These are phyloP conservation scores for Meyerozyma guilliermondii DNA, from an alignment of 1,139 yeast species.

Conservation along the genomic window DNA sequence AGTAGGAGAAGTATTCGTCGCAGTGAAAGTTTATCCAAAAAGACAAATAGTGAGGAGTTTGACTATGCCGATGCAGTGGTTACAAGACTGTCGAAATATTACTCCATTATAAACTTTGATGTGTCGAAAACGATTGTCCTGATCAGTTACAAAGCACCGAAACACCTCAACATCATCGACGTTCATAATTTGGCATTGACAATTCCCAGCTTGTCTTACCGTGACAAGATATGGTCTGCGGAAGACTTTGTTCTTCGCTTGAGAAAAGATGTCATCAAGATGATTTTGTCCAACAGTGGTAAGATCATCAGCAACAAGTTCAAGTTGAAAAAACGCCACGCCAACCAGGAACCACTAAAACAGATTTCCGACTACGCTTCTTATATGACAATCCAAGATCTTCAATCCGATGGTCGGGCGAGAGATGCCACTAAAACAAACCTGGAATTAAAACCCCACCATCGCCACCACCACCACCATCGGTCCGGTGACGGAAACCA, in stretches of 20 bases:
- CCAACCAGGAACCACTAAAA: slow-evolving; percentile 33
- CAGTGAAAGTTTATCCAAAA: neutral
- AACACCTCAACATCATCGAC: slow-evolving; percentile 60
- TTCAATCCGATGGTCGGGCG: slow-evolving; percentile 28
- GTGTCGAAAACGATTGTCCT: slow-evolving; percentile 51
- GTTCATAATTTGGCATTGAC: slow-evolving; percentile 63
- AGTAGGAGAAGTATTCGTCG: neutral
- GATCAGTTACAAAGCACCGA: slow-evolving; percentile 75
- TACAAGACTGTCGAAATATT: slow-evolving; percentile 59
- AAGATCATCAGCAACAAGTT: slow-evolving; percentile 76
- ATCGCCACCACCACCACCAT: neutral
- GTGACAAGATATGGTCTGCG: slow-evolving; percentile 72
- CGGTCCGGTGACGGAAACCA: neutral
- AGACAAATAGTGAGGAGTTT: slow-evolving; percentile 9
- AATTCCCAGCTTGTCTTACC: slow-evolving; percentile 61
- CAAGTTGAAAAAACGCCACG: slow-evolving; percentile 29
- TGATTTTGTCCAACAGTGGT: slow-evolving; percentile 72
- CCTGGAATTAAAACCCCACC: neutral
- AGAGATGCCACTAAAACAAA: slow-evolving; percentile 16
- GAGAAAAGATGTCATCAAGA: slow-evolving; percentile 63
- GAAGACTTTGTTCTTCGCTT: slow-evolving; percentile 64
- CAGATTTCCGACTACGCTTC: slow-evolving; percentile 39
- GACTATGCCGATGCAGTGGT: slow-evolving; percentile 54
- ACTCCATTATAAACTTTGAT: slow-evolving; percentile 57
- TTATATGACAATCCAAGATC: slow-evolving; percentile 35